phyloP scores from a whole-genome alignment of 2,329 filamentous ascomycete species.

The Arthrinium puccinioides region DNA sequence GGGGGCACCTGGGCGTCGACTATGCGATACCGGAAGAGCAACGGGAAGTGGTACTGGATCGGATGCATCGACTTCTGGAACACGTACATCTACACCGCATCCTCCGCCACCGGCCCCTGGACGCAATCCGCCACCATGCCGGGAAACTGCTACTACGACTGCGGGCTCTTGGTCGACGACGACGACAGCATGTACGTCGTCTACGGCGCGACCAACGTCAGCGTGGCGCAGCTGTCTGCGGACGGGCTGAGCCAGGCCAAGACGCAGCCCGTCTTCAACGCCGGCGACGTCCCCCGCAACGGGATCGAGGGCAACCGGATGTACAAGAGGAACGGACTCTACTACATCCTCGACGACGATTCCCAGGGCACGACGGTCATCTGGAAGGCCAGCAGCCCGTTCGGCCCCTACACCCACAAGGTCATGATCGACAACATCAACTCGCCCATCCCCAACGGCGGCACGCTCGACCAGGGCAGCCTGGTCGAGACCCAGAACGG shows the following conservation, averaged over 20 bases:
- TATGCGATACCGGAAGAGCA: constrained; percentile 13
- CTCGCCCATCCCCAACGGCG: constrained; percentile 34
- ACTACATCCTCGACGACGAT: constrained; percentile 43
- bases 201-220: constrained; percentile 42
- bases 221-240: constrained; percentile 40
- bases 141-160: constrained; percentile 47
- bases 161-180: constrained; percentile 48
- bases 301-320: constrained; percentile 42
- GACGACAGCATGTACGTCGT: constrained; percentile 52
- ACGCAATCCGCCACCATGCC: constrained; percentile 22
- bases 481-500: constrained; percentile 41
- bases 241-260: constrained; percentile 34
- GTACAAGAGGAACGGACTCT: constrained; percentile 44
- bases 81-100: constrained; percentile 47
- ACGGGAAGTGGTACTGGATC: constrained; percentile 30
- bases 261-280: constrained; percentile 30
- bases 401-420: constrained; percentile 42
- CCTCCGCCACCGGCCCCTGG: constrained; percentile 34
- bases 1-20: constrained; percentile 16
- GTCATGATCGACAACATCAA: constrained; percentile 28
- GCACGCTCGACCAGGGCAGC: constrained; percentile 45
- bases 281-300: constrained; percentile 13
- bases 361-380: constrained; percentile 36
- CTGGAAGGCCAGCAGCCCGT: constrained; percentile 37
- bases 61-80: constrained; percentile 44